phyloP scores from a whole-genome alignment of 495 filamentous ascomycete species.

The Cryomyces minteri region DNA sequence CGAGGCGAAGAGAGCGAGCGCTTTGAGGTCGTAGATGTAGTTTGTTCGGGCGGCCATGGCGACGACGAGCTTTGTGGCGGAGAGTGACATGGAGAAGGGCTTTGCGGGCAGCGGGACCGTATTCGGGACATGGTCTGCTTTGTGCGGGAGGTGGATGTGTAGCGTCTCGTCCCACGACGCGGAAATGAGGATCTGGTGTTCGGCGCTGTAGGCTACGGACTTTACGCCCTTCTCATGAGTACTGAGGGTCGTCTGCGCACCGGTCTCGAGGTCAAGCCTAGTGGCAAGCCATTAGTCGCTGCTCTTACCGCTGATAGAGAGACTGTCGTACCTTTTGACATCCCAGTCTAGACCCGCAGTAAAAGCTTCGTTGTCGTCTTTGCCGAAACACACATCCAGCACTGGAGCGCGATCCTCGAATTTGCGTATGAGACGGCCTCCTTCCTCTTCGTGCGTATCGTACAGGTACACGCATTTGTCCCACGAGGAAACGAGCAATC shows the following conservation, averaged over 20 bases:
- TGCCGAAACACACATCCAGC: conserved; percentile 80
- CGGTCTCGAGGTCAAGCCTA: conserved; percentile 56
- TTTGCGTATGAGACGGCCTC: conserved; percentile 42
- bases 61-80: conserved; percentile 70
- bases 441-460: conserved; percentile 45
- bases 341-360: conserved; percentile 70
- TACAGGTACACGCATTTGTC: conserved; percentile 86
- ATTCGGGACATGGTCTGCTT: conserved; percentile 26
- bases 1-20: conserved; percentile 35
- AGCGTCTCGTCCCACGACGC: conserved; percentile 87
- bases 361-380: conserved; percentile 62
- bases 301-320: no score
- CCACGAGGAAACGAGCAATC: conserved; percentile 84
- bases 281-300: no score
- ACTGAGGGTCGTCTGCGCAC: conserved; percentile 55
- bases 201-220: conserved; percentile 59
- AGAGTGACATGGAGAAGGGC: conserved; percentile 70
- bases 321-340: conserved; percentile 44
- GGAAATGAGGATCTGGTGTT: conserved; percentile 62
- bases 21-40: conserved; percentile 78
- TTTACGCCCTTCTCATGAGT: conserved; percentile 63
- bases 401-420: conserved; percentile 76
- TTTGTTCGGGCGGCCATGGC: conserved; percentile 86
- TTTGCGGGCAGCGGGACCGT: conserved; percentile 58
- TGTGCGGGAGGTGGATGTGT: conserved; percentile 51